Base-by-base conservation (phyloP, 139 green algal genomes). In the Trebouxia sp. region DNA sequence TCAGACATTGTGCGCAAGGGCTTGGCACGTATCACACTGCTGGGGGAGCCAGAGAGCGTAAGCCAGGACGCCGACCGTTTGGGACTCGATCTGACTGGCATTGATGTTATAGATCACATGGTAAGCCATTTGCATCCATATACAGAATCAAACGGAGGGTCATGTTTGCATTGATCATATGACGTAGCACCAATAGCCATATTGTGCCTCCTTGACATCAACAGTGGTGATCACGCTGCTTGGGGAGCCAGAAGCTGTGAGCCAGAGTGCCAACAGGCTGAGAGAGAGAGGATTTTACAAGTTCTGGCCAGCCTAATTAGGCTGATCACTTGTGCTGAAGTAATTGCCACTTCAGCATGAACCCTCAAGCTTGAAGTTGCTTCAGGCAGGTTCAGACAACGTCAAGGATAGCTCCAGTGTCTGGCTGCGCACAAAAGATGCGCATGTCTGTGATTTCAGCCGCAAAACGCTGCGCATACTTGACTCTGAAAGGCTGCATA, bases 21-120 rank as follows among this genome's bases (percentile, higher is more conserved):
- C 11, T 81, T 98, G 22, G 92, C 91, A 10, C 53, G 80, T 10
- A 83, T 98, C 66, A 95, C 88, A 0, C 82, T 98, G 41, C 89
- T 98, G 70, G 94, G 94, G n/a, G 85, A 92, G 50, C 78, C 77
- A 0, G 84, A 83, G 11, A 39, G 79, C 2, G 87, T 97, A 28
- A 24, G 28, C 12, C 82, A 85, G 5, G 84, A 93, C 76, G 89
- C 87, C 3, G 70, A 79, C 38, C 87, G 88, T 65, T 82, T 92
- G 32, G 87, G 85, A 28, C 58, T 94, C 24, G 92, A 97, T 84
- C 86, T 98, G 24, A 83, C 48, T 41, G 82, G 30, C 77, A 85
- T 30, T 32, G 4, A 76, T 5, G 41, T 76, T 6, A 14, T 75
- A 15, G 78, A 82, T 38, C 75, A 80, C 37, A 47, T 70, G 75